Evolutionary conservation across 805 yeast genomes (phyloP), one percentile per base, ranked within the genome.

Genomic region (Saccharomyces mikatae): DNA sequence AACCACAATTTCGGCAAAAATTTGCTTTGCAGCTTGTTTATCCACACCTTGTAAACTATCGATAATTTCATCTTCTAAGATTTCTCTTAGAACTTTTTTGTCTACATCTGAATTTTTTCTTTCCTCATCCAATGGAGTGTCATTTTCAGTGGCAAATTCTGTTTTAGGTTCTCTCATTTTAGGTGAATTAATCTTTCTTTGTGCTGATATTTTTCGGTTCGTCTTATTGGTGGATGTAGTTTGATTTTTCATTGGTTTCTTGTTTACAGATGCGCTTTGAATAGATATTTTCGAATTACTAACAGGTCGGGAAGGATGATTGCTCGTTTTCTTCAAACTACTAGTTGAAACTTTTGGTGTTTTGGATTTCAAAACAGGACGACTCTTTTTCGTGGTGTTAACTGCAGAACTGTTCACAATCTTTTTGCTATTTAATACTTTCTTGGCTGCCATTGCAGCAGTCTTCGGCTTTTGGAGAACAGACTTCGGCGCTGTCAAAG

Each of bases 1-100:
- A 4, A 90, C 86, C 27, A 92, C 86, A 55, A 92, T 89, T 65
- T 92, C 97, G 58, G 86, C 87, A 54, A 92, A 73, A 51, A 92
- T 91, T 66, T 89, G 96, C 58, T 80, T 80, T 10, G 95, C 96
- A 0, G 96, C 85, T 3, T 64, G 62, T 53, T 80, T 82, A 69
- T 92, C 98, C 10, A 92, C 87, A 2, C 96, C 97, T 41, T 68
- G 71, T 5, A 74, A 56, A 6, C 67, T 61, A 9, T 69, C 66
- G 61, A 75, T 66, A 8, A 71, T 65, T 41, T 67, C 62, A 22
- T 64, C 65, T 36, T 61, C 64, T 17, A 61, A 53, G n/a, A 52
- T 52, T 36, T 51, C 60, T 52, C 54, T 61, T 47, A 57, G 29
- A n/a, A 44, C 52, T 30, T 52, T 51, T n/a, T 52, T 46, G 8